Base-by-base conservation (phyloP, 441 rosid genomes). In the Rhodomyrtus psidioides region DNA sequence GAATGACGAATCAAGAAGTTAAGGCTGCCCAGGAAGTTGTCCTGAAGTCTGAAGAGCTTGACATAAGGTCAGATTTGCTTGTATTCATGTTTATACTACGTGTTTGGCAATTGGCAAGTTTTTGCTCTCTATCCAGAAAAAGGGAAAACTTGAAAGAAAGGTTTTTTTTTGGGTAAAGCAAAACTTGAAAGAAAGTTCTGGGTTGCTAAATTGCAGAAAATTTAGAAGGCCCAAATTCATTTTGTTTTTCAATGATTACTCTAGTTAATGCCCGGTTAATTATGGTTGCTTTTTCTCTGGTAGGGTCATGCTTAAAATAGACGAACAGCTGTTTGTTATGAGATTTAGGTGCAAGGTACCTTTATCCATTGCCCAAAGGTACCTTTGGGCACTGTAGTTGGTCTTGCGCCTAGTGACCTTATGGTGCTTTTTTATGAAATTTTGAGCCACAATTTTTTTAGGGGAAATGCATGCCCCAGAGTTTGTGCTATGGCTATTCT, bases 1-100 rank as follows among this genome's bases (percentile, higher is more conserved):
- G 91, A 83, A 90, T 91, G 91, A 87, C 86, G 49, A 88, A 90
- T 39, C 88, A 89, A 90, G 90, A 87, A 62, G 91, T 90, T 51
- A 91, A 89, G 88, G 93, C 93, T 39, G 93, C 93, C n/a, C 92
- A 90, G 86, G 91, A 90, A 70, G 90, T 90, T 23, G 90, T 88
- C 7, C 79, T 76, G 84, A 91, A 87, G 81, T 74, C 90, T 46
- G 91, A 88, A 70, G 89, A 89, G 49, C 81, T 91, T n/a, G 93
- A 91, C 81, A 87, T 91, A 84, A 91, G 93, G 91, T 88, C 16
- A 10, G 49, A 70, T 39, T 70, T 70, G 39, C 79, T 70, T 10
- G 79, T 70, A 34, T 34, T 65, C 46, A 21, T 65, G 49, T 65
- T 19, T 21, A 23, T 65, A 34, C 46, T 26, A 19, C 34, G n/a